Base-by-base conservation (phyloP, 192 early-diverging fungal genomes). In the Pilaira anomala region DNA sequence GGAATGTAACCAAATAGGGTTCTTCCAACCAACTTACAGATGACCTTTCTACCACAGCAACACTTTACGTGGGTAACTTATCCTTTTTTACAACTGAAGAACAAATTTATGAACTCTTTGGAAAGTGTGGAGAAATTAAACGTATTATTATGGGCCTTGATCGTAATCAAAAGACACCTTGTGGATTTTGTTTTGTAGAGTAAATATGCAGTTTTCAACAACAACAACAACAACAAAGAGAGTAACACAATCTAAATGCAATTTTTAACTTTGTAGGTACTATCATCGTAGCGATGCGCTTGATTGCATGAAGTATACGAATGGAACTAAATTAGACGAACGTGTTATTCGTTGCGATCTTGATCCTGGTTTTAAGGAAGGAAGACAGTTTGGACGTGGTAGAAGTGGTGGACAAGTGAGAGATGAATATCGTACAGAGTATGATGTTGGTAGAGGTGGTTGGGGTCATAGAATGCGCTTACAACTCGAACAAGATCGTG, bases 121-220 rank as follows among this genome's bases (percentile, higher is more conserved):
- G 93, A 16, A 97, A 96, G 77, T 84, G 82, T 65, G 97, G 97
- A n/a, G 93, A 96, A 57, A 92, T 98, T 62, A 96, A 97, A 72
- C 88, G 97, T 56, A 95, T 98, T 63, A 98, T 98, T 68, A 98
- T 98, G 97, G 97, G 97, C 0, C 81, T 98, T 6, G 93, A 96
- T 71, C 81, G 90, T n/a, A 82, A 87, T 61, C 83, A 88, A 69
- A 92, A 94, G 72, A 98, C 95, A 9, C 97, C 95, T 4, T 98
- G 97, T 65, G 97, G 97, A 11, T 98, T 98, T 76, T 98, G 97
- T 72, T 98, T 98, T 86, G 97, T 98, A 55, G 97, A 98, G 89
- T 97, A 83, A 62, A 22, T 55, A 44, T 21, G 30, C 18, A 41
- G 30, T 16, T 42, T 62, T n/a, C 30, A 13, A 0, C n/a, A n/a